Conservation (phyloP, 2,329 filamentous ascomycete species). For the Xylaria multiplex region DNA sequence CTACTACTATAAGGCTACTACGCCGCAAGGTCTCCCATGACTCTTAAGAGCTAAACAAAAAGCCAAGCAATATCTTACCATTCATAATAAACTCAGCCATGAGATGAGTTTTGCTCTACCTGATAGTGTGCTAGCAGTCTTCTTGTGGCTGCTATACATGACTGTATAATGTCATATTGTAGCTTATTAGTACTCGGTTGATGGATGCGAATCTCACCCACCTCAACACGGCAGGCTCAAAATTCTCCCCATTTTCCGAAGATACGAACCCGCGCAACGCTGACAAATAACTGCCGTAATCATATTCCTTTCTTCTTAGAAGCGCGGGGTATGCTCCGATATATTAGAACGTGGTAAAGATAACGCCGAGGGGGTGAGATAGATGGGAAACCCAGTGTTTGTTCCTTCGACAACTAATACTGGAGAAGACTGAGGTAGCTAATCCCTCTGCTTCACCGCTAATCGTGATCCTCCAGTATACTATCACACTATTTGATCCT, state of each 20-base stretch:
- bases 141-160: not conserved
- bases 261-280: not conserved
- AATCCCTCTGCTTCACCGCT: not conserved
- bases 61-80: not conserved
- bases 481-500: not conserved
- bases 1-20: not conserved
- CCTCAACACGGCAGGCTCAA: not conserved
- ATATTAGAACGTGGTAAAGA: not conserved
- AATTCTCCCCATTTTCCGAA: not conserved
- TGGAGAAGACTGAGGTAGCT: not conserved
- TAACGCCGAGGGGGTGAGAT: not conserved
- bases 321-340: not conserved
- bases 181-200: not conserved
- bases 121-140: not conserved
- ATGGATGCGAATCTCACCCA: slow-evolving; percentile 10
- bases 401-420: not conserved
- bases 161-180: not conserved
- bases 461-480: not conserved
- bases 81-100: not conserved
- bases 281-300: slow-evolving; percentile 16
- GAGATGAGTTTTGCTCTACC: too few relatives aligned
- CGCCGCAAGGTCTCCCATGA: slow-evolving; percentile 14
- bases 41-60: not conserved
- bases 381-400: not conserved
- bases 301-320: not conserved